Evolutionary conservation across 2,329 filamentous ascomycete genomes (phyloP).

Genomic region (Epicoccum nigrum): DNA sequence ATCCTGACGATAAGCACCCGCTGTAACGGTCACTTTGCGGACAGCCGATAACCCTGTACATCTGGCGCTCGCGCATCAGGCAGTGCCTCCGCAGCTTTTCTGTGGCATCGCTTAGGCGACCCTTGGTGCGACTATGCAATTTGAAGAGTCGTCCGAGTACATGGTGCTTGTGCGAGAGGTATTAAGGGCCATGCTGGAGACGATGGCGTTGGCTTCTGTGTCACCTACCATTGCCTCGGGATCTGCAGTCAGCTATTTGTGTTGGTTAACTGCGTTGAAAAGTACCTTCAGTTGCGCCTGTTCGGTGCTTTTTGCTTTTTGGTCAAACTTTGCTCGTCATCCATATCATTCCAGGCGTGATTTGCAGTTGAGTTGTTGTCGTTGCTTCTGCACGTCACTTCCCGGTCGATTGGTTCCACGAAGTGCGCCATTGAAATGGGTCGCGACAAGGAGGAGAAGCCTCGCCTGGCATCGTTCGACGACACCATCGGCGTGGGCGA

Average conservation of each 20-base stretch:
- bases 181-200: slow-evolving; percentile 13
- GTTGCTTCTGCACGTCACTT: not conserved
- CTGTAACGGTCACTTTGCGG: slow-evolving; percentile 2
- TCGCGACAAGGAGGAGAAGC: slow-evolving; percentile 19
- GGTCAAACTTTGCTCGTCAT: slow-evolving; percentile 2
- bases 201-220: not conserved
- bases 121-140: slow-evolving; percentile 1
- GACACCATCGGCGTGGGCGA: slow-evolving; percentile 37
- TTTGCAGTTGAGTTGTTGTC: not conserved
- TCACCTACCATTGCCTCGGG: not conserved
- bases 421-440: not conserved
- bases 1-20: slow-evolving; percentile 13
- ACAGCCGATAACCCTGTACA: slow-evolving; percentile 3
- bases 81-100: slow-evolving; percentile 9
- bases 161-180: slow-evolving; percentile 10
- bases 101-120: slow-evolving; percentile 24
- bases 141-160: not conserved
- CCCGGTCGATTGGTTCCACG: no score
- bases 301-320: not conserved
- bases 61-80: slow-evolving; percentile 1
- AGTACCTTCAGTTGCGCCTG: not conserved
- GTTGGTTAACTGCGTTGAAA: no score
- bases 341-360: not conserved
- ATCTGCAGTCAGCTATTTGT: slow-evolving; percentile 2
- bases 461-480: slow-evolving; percentile 23